Conservation (phyloP, 2,329 filamentous ascomycete genomes). For the Verticillium longisporum region DNA sequence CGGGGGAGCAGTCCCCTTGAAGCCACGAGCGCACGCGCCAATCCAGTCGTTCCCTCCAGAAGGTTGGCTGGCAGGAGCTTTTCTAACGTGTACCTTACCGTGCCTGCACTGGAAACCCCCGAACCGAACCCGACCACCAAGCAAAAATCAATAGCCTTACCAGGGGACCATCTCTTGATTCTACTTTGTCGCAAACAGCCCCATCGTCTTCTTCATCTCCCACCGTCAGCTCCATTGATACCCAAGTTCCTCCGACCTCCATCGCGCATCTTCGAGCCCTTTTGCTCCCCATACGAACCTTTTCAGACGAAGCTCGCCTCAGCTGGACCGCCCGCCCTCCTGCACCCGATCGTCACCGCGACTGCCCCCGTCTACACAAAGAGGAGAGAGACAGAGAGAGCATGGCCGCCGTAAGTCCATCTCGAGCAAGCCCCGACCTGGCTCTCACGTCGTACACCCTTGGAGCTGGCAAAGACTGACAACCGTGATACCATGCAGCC, state of each 20-base stretch:
- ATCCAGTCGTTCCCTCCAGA: slow-evolving; percentile 5
- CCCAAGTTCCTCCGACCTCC: slow-evolving; percentile 1
- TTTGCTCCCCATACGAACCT: slow-evolving; percentile 3
- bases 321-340: background rate
- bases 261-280: background rate
- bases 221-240: slow-evolving; percentile 13
- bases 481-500: slow-evolving; percentile 20
- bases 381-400: slow-evolving; percentile 1
- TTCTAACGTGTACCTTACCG: background rate
- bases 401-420: slow-evolving; percentile 12
- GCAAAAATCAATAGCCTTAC: slow-evolving; percentile 15
- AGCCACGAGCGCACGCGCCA: slow-evolving; percentile 4
- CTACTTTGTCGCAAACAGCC: slow-evolving; percentile 11
- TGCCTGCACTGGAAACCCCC: background rate
- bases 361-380: background rate
- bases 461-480: background rate
- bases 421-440: background rate
- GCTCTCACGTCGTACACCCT: background rate
- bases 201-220: slow-evolving; percentile 8
- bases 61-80: background rate
- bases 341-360: background rate
- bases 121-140: background rate
- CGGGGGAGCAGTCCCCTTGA: background rate
- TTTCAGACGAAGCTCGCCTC: background rate
- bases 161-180: slow-evolving; percentile 10